Evolutionary conservation across 2,329 filamentous ascomycete genomes (phyloP).

Genomic region (Lachnellula hyalina): DNA sequence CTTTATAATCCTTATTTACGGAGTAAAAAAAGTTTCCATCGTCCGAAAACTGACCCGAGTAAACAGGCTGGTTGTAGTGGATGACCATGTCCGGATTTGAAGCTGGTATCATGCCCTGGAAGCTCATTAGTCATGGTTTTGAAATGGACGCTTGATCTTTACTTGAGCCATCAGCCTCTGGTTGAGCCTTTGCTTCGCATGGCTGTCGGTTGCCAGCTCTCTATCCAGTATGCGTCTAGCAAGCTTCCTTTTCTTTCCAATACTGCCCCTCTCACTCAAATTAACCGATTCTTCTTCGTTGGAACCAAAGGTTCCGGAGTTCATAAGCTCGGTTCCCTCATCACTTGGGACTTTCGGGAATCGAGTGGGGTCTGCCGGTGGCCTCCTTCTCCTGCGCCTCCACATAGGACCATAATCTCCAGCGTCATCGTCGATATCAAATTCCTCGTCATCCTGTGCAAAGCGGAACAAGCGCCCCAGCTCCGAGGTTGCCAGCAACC

Average conservation of each 20-base stretch:
- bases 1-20: slow-evolving; percentile 85
- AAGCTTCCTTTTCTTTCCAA: slow-evolving; percentile 47
- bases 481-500: slow-evolving; percentile 20
- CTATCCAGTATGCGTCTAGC: slow-evolving; percentile 70
- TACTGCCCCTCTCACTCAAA: slow-evolving; percentile 41
- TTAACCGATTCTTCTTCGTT: slow-evolving; percentile 50
- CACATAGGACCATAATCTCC: slow-evolving; percentile 34
- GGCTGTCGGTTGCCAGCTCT: slow-evolving; percentile 68
- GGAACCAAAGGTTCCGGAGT: slow-evolving; percentile 71
- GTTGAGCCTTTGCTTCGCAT: slow-evolving; percentile 54
- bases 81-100: slow-evolving; percentile 79
- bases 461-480: slow-evolving; percentile 20
- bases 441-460: slow-evolving; percentile 9
- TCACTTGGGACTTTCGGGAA: slow-evolving; percentile 85
- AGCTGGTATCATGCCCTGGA: slow-evolving; percentile 68
- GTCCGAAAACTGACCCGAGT: slow-evolving; percentile 93
- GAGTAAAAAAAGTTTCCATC: slow-evolving; percentile 97
- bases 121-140: neutral
- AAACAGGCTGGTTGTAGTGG: slow-evolving; percentile 79
- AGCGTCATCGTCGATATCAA: slow-evolving; percentile 19
- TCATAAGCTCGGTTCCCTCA: slow-evolving; percentile 72
- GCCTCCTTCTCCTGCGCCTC: slow-evolving; percentile 40
- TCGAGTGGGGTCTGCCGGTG: slow-evolving; percentile 46
- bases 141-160: slow-evolving; percentile 5
- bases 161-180: slow-evolving; percentile 64